Evolutionary conservation across 1,139 yeast genomes (phyloP).

Genomic region (Debaryomycetaceae sp.): DNA sequence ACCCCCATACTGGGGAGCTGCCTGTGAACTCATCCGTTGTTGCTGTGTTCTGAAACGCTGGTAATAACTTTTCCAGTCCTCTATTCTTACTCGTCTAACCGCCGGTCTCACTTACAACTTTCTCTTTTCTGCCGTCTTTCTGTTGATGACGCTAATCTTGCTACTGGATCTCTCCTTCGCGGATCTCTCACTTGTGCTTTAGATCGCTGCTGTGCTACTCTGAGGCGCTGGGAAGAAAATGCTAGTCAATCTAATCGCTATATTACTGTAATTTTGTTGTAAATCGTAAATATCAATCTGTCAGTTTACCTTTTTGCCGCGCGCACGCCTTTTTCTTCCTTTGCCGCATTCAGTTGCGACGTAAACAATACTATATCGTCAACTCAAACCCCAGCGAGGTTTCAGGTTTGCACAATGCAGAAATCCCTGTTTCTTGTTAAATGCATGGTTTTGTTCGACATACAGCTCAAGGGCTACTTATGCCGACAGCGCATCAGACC

Average conservation of each 20-base stretch:
- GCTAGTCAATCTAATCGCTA: background rate
- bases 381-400: background rate
- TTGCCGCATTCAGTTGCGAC: background rate
- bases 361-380: background rate
- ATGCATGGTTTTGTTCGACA: background rate
- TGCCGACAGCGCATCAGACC: background rate
- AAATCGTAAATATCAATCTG: background rate
- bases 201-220: background rate
- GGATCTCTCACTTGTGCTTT: background rate
- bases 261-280: background rate
- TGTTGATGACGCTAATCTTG: background rate
- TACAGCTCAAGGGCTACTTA: background rate
- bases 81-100: background rate
- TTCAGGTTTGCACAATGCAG: background rate
- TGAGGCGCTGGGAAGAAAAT: background rate
- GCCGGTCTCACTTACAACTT: background rate
- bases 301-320: background rate
- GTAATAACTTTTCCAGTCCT: background rate
- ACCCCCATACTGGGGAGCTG: background rate
- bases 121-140: background rate
- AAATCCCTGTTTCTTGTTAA: background rate
- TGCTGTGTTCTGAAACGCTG: background rate
- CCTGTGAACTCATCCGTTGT: background rate
- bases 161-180: background rate
- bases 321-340: background rate